These are phyloP conservation scores for Vitis amurensis DNA, from an alignment of 164 flowering plant species.

Conservation along the genomic window DNA sequence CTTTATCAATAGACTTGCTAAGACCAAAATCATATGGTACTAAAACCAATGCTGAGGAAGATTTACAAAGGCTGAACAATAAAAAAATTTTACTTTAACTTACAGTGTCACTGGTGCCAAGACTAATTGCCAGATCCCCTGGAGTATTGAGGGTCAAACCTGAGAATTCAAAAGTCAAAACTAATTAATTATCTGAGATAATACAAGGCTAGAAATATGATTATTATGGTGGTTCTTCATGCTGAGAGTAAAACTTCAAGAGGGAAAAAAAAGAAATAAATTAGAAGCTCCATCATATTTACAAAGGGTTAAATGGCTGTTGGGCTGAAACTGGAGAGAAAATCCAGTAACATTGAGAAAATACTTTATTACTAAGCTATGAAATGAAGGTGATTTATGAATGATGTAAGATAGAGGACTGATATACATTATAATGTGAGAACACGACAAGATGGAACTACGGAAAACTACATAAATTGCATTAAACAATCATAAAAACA, in stretches of 20 bases:
- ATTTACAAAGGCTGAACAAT: not conserved
- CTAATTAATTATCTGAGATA: not conserved
- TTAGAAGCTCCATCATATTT: not conserved
- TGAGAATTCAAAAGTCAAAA: conserved; percentile 22
- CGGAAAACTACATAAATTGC: too few relatives aligned
- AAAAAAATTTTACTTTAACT: conserved; percentile 16
- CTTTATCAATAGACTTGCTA: too few relatives aligned
- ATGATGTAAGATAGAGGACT: too few relatives aligned
- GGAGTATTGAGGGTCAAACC: conserved; percentile 87
- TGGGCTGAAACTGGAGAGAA: too few relatives aligned
- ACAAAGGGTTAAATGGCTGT: too few relatives aligned
- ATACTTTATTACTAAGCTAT: too few relatives aligned
- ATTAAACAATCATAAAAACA: not conserved
- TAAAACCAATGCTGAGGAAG: not conserved
- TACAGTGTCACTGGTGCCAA: conserved; percentile 98
- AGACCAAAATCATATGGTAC: too few relatives aligned
- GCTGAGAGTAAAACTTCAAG: not conserved
- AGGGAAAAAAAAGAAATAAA: too few relatives aligned
- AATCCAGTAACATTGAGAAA: too few relatives aligned
- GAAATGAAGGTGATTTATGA: too few relatives aligned
- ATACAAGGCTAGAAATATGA: not conserved
- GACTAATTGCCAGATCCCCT: conserved; percentile 92
- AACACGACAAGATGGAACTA: too few relatives aligned
- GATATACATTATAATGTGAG: too few relatives aligned
- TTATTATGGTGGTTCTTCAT: not conserved